Conservation (phyloP, 192 early-diverging fungal genomes). For the Anaeromyces robustus region DNA sequence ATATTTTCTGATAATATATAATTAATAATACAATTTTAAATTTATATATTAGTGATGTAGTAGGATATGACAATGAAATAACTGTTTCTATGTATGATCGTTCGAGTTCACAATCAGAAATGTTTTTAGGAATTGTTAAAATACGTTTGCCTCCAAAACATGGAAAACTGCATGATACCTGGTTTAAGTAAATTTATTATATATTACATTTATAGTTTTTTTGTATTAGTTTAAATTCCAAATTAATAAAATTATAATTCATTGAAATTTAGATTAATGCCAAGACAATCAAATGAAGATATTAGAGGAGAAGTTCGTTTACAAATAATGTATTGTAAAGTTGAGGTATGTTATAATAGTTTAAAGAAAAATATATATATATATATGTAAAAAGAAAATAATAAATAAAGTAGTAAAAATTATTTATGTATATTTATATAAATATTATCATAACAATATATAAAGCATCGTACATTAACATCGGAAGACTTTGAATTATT, state of each 20-base stretch:
- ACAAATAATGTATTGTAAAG: conserved; percentile 25
- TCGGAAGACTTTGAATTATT: conserved; percentile 79
- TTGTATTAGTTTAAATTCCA: too few relatives aligned
- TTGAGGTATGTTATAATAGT: conserved; percentile 14
- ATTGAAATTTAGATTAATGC: conserved; percentile 16
- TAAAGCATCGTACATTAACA: neutral
- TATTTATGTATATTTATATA: too few relatives aligned
- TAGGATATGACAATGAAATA: conserved; percentile 21
- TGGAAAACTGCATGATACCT: conserved; percentile 34
- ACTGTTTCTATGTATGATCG: conserved; percentile 37
- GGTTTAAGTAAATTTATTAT: conserved; percentile 24
- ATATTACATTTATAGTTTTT: too few relatives aligned
- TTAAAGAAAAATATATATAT: too few relatives aligned
- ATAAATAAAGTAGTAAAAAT: too few relatives aligned
- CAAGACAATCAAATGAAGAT: conserved; percentile 20
- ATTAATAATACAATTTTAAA: neutral
- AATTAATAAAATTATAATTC: too few relatives aligned
- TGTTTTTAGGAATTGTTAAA: conserved; percentile 30
- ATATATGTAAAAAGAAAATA: too few relatives aligned
- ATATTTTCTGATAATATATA: too few relatives aligned
- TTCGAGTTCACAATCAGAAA: conserved; percentile 10
- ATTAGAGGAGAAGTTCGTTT: conserved; percentile 31
- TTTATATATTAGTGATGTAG: conserved; percentile 21
- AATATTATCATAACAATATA: too few relatives aligned
- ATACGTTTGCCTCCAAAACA: conserved; percentile 22